phyloP scores from a whole-genome alignment of 148 eudicot genomes.

The Persicaria maculosa region DNA sequence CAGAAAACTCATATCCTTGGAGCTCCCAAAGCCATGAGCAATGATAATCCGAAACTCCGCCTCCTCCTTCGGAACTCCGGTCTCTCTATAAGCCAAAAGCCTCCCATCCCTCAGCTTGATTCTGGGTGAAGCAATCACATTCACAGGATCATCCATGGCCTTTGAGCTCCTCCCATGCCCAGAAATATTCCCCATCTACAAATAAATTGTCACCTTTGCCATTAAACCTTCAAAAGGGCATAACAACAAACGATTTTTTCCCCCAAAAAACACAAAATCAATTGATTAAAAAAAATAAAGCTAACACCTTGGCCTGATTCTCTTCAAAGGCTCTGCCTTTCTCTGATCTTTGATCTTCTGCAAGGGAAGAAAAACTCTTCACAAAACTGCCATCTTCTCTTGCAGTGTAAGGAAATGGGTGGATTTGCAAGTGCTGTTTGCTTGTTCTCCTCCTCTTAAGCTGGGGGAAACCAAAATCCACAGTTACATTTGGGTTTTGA shows the following conservation, averaged over 20 bases:
- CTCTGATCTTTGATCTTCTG: not conserved
- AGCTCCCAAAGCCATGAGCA: conserved; percentile 22
- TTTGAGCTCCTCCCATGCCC: conserved; percentile 19
- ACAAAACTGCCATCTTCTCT: not conserved
- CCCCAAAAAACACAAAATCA: not conserved
- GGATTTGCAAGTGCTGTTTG: not conserved
- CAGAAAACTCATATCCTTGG: conserved; percentile 13
- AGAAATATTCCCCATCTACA: conserved; percentile 16
- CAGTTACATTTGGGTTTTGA: not conserved
- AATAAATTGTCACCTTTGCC: not conserved
- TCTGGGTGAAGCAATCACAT: conserved; percentile 30
- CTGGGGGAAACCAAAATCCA: not conserved
- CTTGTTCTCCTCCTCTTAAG: not conserved
- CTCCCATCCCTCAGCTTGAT: conserved; percentile 76
- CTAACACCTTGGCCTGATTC: not conserved
- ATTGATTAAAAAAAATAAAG: not conserved
- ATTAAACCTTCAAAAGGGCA: not conserved
- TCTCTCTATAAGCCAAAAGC: conserved; percentile 65
- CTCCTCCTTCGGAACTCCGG: conserved; percentile 50
- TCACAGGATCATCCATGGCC: conserved; percentile 25
- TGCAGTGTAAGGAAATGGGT: not conserved
- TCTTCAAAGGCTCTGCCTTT: not conserved
- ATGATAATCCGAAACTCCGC: conserved; percentile 56
- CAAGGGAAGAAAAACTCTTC: not conserved
- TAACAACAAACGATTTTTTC: not conserved